A percentile compares a stretch with the other conserved stretches of the same genome.
Evolutionary conservation across 1,284 basidiomycete genomes (phyloP).

Genomic region (Sporisorium scitamineum): DNA sequence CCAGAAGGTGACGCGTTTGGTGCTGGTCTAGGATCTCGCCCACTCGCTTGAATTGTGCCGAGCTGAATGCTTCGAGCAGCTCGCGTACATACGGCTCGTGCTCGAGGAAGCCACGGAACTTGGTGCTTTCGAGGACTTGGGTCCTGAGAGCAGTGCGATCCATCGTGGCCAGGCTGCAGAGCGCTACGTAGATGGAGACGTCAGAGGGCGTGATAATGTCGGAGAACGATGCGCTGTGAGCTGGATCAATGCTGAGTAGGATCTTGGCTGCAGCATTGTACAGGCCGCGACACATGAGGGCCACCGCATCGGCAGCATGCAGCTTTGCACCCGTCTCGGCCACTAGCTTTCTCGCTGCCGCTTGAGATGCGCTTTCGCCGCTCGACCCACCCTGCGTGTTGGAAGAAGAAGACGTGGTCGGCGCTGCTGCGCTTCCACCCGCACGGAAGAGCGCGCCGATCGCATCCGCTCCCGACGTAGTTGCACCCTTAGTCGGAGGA

Average conservation of each 20-base stretch:
- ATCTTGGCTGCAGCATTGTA: slow-evolving; percentile 81
- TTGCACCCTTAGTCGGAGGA: slow-evolving; percentile 45
- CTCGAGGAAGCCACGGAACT: slow-evolving; percentile 82
- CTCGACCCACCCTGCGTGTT: slow-evolving; percentile 19
- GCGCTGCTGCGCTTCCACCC: slow-evolving; percentile 48
- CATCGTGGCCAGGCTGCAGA: slow-evolving; percentile 83
- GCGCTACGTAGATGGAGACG: slow-evolving; percentile 82
- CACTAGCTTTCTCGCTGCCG: slow-evolving; percentile 37
- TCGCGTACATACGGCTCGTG: slow-evolving; percentile 86
- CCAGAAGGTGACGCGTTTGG: slow-evolving; percentile 80
- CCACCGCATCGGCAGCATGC: slow-evolving; percentile 80
- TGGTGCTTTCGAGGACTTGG: slow-evolving; percentile 77
- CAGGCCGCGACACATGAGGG: slow-evolving; percentile 77
- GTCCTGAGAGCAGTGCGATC: slow-evolving; percentile 78
- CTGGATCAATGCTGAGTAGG: slow-evolving; percentile 77
- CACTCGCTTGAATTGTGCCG: slow-evolving; percentile 82
- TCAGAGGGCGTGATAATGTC: slow-evolving; percentile 82
- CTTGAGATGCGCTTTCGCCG: slow-evolving; percentile 27
- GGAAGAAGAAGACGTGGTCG: slow-evolving; percentile 6
- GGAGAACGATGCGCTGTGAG: slow-evolving; percentile 20
- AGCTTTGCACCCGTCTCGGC: slow-evolving; percentile 77
- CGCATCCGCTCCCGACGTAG: slow-evolving; percentile 58
- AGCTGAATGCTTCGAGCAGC: slow-evolving; percentile 82
- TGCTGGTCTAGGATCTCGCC: slow-evolving; percentile 77
- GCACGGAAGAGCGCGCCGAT: slow-evolving; percentile 67